Base-by-base conservation (phyloP, 371 early-diverging fungal species). In the Zychaea mexicana region DNA sequence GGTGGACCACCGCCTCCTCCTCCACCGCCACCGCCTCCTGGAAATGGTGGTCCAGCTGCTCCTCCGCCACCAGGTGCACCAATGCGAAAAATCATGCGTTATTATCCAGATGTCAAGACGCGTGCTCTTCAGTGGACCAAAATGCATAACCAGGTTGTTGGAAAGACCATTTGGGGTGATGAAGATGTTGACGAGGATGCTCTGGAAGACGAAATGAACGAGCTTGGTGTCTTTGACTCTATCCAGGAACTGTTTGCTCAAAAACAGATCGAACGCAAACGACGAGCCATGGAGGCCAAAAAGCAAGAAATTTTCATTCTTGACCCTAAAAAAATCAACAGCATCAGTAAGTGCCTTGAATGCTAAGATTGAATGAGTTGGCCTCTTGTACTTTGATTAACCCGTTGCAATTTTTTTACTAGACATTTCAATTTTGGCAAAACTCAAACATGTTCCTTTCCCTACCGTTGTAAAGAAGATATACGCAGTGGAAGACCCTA, bases 91-190 rank as follows among this genome's bases (percentile, higher is more conserved):
- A 70, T 83, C 33, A 82, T 88, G 15, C 76, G 79, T 31, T 84
- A 87, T 36, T 78, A 82, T 61, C 87, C 92, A 5, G 86, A 84
- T 49, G 86, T 88, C 63, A 93, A 93, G 75, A 86, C 94, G 9
- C 88, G 92, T 68, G 86, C 88, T 19, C 62, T 94, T 19, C 93
- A 94, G 70, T 94, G 94, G 94, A 92, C 92, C 64, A 94, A 94
- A 63, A 66, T 94, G 45, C 85, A 85, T 59, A 85, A 87, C 38
- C 82, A 80, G 65, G 63, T 74, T 39, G 77, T 87, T 21, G 76
- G 75, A 19, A 85, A 84, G 31, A 89, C 90, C 0, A 66, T 89
- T 3, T 89, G 88, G 87, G 84, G 78, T 5, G 24, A 59, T 0
- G 53, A 73, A 1, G 84, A 83, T 30, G 65, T 85, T 45, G 84